Evolutionary conservation across 2,329 filamentous ascomycete genomes (phyloP).

Genomic region (Lojkania enalia): DNA sequence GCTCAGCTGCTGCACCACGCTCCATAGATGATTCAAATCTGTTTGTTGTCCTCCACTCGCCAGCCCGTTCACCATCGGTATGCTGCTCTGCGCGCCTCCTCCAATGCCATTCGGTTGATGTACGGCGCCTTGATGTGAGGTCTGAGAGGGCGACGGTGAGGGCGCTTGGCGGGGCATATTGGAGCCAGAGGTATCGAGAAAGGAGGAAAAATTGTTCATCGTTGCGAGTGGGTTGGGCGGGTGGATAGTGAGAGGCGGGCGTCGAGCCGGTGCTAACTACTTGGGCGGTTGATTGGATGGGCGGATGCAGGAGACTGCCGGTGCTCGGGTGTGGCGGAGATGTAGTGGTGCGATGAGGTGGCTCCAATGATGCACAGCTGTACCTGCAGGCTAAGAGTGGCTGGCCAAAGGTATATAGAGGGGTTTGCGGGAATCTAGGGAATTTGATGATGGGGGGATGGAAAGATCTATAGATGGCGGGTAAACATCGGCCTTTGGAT

Average conservation of each 20-base stretch:
- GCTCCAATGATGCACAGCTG: constrained; percentile 13
- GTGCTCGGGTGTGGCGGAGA: constrained; percentile 4
- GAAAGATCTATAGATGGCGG: too few relatives aligned
- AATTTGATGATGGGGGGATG: too few relatives aligned
- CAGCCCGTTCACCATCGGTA: constrained; percentile 45
- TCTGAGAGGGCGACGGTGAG: constrained; percentile 31
- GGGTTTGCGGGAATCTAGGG: not conserved
- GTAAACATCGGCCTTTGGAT: not conserved
- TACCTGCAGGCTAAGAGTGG: constrained; percentile 9
- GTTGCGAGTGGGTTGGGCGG: constrained; percentile 2
- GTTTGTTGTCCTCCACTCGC: constrained; percentile 47
- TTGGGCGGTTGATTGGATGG: constrained; percentile 15
- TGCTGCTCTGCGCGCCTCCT: constrained; percentile 30
- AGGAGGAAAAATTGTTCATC: constrained; percentile 46
- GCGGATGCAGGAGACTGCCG: constrained; percentile 4
- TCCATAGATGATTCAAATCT: constrained; percentile 49
- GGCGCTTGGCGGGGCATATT: constrained; percentile 39
- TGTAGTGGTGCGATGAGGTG: constrained; percentile 8
- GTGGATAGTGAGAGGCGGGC: constrained; percentile 2
- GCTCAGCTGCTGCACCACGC: constrained; percentile 46
- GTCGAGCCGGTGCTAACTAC: constrained; percentile 9
- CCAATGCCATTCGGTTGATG: constrained; percentile 40
- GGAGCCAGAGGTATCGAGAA: constrained; percentile 34
- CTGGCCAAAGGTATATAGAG: not conserved
- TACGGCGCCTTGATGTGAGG: constrained; percentile 10